Conservation (phyloP, 2,329 filamentous ascomycete genomes). For the Exophiala bonariae region DNA sequence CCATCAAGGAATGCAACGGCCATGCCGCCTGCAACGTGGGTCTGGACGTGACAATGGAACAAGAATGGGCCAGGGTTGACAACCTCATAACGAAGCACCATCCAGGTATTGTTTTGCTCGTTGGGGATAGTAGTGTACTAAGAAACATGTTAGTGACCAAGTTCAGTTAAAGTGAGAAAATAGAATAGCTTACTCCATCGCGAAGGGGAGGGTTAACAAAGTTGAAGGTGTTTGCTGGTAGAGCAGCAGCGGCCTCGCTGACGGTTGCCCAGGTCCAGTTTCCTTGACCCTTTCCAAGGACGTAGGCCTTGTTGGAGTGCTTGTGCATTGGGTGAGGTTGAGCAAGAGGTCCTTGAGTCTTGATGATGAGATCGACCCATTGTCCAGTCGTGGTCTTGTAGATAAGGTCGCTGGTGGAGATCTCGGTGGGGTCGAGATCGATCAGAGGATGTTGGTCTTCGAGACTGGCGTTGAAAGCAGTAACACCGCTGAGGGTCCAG, state of each 20-base stretch:
- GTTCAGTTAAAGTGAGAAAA: too few relatives aligned
- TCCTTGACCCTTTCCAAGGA: conserved; percentile 55
- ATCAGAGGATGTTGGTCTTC: conserved; percentile 48
- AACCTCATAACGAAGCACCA: conserved; percentile 56
- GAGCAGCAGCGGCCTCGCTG: conserved; percentile 49
- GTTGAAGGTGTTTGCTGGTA: conserved; percentile 55
- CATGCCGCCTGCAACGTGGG: conserved; percentile 58
- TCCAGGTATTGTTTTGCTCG: conserved; percentile 41
- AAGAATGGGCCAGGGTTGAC: conserved; percentile 56
- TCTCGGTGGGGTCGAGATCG: conserved; percentile 41
- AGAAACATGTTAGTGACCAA: conserved; percentile 3
- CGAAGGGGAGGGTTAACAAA: conserved; percentile 55
- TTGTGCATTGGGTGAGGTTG: conserved; percentile 66
- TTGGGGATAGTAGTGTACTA: conserved; percentile 41
- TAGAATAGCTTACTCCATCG: conserved; percentile 40
- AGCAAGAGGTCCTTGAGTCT: conserved; percentile 45
- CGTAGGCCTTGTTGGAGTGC: conserved; percentile 61
- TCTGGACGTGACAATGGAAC: conserved; percentile 58
- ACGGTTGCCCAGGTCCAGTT: conserved; percentile 55
- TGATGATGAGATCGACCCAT: conserved; percentile 59
- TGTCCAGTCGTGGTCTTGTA: conserved; percentile 49
- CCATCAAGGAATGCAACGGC: conserved; percentile 50
- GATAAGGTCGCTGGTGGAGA: conserved; percentile 47
- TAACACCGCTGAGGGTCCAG: conserved; percentile 55
- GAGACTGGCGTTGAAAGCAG: conserved; percentile 36